These are phyloP conservation scores for Dryadomyces quercivorus DNA, from an alignment of 2,329 filamentous ascomycete genomes.

Conservation along the genomic window DNA sequence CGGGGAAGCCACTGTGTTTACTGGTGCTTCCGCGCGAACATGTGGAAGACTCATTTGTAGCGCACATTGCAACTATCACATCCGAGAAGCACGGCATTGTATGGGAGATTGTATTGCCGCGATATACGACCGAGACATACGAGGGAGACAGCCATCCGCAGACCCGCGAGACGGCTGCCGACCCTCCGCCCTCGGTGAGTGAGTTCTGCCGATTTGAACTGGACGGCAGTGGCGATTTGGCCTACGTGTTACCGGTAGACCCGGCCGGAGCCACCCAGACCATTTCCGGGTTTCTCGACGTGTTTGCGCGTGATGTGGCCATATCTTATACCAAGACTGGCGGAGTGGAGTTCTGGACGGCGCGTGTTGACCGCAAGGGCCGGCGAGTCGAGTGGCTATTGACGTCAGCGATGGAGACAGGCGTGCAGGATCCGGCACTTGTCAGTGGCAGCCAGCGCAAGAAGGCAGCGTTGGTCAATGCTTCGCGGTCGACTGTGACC, in stretches of 20 bases:
- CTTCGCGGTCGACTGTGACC: slow-evolving; percentile 59
- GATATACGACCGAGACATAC: slow-evolving; percentile 13
- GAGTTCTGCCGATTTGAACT: slow-evolving; percentile 65
- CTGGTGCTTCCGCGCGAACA: slow-evolving; percentile 57
- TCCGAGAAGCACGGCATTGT: slow-evolving; percentile 68
- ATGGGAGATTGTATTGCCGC: slow-evolving; percentile 62
- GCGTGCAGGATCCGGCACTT: slow-evolving; percentile 58
- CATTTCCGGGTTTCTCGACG: slow-evolving; percentile 68
- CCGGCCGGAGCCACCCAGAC: slow-evolving; percentile 64
- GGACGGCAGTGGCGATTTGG: slow-evolving; percentile 42
- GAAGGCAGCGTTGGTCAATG: slow-evolving; percentile 74
- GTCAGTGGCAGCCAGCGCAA: slow-evolving; percentile 78
- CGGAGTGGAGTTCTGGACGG: slow-evolving; percentile 73
- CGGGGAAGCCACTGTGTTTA: slow-evolving; percentile 67
- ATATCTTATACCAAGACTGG: slow-evolving; percentile 72
- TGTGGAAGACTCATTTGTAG: slow-evolving; percentile 40
- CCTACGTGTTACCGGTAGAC: slow-evolving; percentile 69
- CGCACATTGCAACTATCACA: slow-evolving; percentile 71
- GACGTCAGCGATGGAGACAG: slow-evolving; percentile 72
- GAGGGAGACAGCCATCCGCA: background rate
- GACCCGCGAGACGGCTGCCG: background rate
- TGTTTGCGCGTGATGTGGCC: slow-evolving; percentile 75
- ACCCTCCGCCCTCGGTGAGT: slow-evolving; percentile 28
- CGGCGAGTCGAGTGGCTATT: slow-evolving; percentile 65
- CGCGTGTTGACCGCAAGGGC: slow-evolving; percentile 51